Conservation (phyloP, 768 basidiomycete genomes). For the Xerocomus spinulosus region DNA sequence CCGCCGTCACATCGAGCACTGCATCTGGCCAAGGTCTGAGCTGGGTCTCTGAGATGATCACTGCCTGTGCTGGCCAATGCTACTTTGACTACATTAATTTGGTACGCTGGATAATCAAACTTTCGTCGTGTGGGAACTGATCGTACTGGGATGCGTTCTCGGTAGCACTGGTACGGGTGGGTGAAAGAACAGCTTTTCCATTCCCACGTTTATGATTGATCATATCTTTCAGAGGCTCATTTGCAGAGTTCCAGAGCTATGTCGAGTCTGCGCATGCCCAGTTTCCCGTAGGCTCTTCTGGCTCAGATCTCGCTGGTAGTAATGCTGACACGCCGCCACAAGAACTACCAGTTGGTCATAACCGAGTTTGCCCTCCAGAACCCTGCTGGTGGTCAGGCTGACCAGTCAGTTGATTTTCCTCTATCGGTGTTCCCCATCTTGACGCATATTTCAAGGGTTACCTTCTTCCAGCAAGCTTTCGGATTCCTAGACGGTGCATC, state of each 20-base stretch:
- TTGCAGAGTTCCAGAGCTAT: slow-evolving; percentile 28
- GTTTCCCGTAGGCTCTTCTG: slow-evolving; percentile 24
- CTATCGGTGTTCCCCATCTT: not conserved
- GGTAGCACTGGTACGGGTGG: slow-evolving; percentile 30
- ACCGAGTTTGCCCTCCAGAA: too few species aligned
- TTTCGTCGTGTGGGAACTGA: not conserved
- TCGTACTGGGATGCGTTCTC: not conserved
- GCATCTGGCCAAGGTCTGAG: slow-evolving; percentile 31
- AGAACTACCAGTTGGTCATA: slow-evolving; percentile 26
- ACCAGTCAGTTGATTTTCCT: slow-evolving; percentile 21
- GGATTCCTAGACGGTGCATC: slow-evolving; percentile 31
- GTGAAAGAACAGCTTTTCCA: not conserved
- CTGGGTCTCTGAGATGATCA: slow-evolving; percentile 34
- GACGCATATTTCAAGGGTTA: slow-evolving; percentile 18
- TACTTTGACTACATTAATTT: slow-evolving; percentile 35
- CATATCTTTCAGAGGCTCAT: slow-evolving; percentile 16
- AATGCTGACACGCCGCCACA: slow-evolving; percentile 1
- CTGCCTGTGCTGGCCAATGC: slow-evolving; percentile 33
- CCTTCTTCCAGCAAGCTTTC: slow-evolving; percentile 33
- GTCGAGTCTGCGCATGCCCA: slow-evolving; percentile 23
- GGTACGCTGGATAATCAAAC: slow-evolving; percentile 11
- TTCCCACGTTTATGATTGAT: not conserved
- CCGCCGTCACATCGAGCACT: slow-evolving; percentile 33
- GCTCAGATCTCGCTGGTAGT: not conserved
- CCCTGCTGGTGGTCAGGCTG: slow-evolving; percentile 19